A percentile compares a stretch with the other conserved stretches of the same genome.
These are phyloP conservation scores for Aureobasidium leucospermi DNA, from an alignment of 2,329 filamentous ascomycete species.

Conservation along the genomic window DNA sequence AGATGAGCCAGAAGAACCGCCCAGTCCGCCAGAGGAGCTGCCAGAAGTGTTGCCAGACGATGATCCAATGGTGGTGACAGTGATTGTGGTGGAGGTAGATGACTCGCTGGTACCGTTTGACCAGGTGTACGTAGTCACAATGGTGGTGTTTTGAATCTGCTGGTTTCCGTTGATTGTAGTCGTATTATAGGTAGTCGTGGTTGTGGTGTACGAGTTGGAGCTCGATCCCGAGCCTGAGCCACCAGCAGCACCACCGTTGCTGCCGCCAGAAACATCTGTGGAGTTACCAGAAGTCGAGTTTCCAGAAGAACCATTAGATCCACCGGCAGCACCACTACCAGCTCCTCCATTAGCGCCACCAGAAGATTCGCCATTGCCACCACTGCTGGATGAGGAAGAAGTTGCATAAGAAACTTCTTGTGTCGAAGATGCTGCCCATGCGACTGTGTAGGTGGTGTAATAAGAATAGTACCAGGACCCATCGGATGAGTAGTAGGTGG, in stretches of 20 bases:
- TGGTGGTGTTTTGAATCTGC: slow-evolving; percentile 5
- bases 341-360: slow-evolving; percentile 13
- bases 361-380: slow-evolving; percentile 15
- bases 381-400: slow-evolving; percentile 17
- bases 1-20: neutral
- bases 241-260: slow-evolving; percentile 17
- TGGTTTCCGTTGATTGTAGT: slow-evolving; percentile 1
- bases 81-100: slow-evolving; percentile 10
- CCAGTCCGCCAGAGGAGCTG: slow-evolving; percentile 15
- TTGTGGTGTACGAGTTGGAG: slow-evolving; percentile 1
- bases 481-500: slow-evolving; percentile 21
- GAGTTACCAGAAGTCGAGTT: neutral
- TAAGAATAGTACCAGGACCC: slow-evolving; percentile 26
- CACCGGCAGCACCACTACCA: neutral
- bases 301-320: neutral
- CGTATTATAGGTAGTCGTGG: slow-evolving; percentile 6
- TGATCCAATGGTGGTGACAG: slow-evolving; percentile 1
- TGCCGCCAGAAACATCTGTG: neutral
- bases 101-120: slow-evolving; percentile 5
- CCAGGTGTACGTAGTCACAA: slow-evolving; percentile 14
- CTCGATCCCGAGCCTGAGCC: neutral
- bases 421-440: slow-evolving; percentile 25
- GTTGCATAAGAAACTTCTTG: slow-evolving; percentile 20
- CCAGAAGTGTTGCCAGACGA: slow-evolving; percentile 16
- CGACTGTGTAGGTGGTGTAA: slow-evolving; percentile 23